Evolutionary conservation across 352 stramenopile genomes (phyloP).

Genomic region (Phytophthora idaei): DNA sequence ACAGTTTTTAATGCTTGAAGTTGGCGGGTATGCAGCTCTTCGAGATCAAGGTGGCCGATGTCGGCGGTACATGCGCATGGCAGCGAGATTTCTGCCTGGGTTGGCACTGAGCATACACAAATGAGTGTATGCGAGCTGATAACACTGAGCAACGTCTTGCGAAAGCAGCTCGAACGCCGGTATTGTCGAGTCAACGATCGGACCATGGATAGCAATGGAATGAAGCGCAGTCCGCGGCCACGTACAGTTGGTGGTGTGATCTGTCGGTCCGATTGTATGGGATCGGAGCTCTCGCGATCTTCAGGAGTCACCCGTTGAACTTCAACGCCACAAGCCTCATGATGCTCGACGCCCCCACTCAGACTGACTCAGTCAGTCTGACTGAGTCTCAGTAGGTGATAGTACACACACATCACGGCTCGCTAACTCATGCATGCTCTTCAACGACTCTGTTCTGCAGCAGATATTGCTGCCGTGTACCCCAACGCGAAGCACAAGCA

Average conservation of each 20-base stretch:
- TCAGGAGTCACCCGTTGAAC: background rate
- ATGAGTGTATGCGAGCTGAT: background rate
- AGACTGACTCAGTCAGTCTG: too few relatives aligned
- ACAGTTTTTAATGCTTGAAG: constrained; percentile 22
- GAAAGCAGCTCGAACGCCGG: constrained; percentile 14
- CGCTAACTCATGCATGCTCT: background rate
- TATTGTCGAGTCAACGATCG: constrained; percentile 23
- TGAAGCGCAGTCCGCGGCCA: background rate
- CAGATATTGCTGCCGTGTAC: background rate
- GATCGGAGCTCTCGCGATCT: background rate
- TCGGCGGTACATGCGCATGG: constrained; percentile 3
- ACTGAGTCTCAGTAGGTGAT: too few relatives aligned
- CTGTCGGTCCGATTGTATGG: background rate
- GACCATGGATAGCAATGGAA: background rate
- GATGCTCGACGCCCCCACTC: too few relatives aligned
- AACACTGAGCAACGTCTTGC: constrained; percentile 22
- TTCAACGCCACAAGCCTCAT: background rate
- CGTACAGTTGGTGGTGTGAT: too few relatives aligned
- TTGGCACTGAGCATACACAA: too few relatives aligned
- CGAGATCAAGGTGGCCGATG: constrained; percentile 8
- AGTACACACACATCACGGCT: background rate
- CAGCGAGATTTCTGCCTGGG: too few relatives aligned
- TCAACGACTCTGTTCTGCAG: background rate
- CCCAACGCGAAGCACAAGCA: background rate
- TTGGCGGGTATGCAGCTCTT: constrained; percentile 15